Base-by-base conservation (phyloP, 2,329 filamentous ascomycete species). In the Diaporthe australafricana region DNA sequence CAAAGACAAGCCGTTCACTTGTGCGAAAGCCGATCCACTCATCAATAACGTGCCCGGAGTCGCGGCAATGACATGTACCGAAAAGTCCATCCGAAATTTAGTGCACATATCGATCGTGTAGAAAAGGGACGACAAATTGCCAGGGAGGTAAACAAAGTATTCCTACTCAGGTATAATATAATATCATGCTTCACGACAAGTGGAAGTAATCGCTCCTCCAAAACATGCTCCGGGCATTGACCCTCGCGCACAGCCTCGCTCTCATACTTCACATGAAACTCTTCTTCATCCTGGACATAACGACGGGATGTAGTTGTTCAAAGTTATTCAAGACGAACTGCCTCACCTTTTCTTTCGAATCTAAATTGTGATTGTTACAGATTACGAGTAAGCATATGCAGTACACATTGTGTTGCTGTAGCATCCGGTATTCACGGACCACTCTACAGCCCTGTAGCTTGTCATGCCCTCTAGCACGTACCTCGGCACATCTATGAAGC, bases 401-500 rank as follows among this genome's bases (percentile, higher is more conserved):
- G 22, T 60, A 27, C 22, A 9, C 22, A 14, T 27, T 25, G 52
- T 16, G 22, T 5, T 60, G 5, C 35, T 11, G 60, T 50, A 35
- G 42, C 42, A 48, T 63, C 5, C 12, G 55, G 60, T 25, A 17
- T 62, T 16, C 42, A 63, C 57, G 57, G 40, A 47, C 40, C 57
- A 32, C 40, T 40, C 42, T 47, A 45, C 30, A 32, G 32, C 9
- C 32, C 9, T 5, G 57, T 8, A 47, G 57, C 57, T 35, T 63
- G 20, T 32, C 57, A 47, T 30, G 40, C 12, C 40, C 50, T 27
- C 17, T 11, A 25, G 12, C 25, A n/a, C 40, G 12, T 14, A 27
- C 42, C 60, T 47, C 27, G 60, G 60, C 60, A 17, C 17, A 11
- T 16, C 42, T 63, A 35, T 48, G 60, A 50, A 50, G 42, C 57